Conservation (phyloP, 371 early-diverging fungal species). For the Phascolomyces articulosus region DNA sequence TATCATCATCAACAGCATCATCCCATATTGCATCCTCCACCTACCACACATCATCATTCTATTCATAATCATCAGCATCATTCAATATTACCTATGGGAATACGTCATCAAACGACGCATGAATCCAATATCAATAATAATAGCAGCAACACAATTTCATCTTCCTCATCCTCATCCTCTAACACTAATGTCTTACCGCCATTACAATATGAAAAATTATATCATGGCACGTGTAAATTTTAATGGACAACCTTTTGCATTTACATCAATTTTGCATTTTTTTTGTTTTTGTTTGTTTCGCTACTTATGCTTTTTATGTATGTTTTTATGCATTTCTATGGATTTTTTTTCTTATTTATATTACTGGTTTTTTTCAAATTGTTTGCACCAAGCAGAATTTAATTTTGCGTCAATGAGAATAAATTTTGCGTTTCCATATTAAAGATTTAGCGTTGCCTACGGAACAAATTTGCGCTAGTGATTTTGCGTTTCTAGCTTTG, state of each 20-base stretch:
- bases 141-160: background rate
- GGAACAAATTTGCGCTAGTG: too few species aligned
- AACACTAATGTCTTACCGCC: background rate
- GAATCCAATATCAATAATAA: background rate
- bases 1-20: background rate
- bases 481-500: too few species aligned
- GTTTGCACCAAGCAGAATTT: too few species aligned
- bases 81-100: background rate
- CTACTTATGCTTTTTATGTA: background rate
- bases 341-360: too few species aligned
- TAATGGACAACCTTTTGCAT: background rate
- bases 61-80: background rate
- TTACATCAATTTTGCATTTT: background rate
- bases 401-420: too few species aligned
- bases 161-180: constrained; percentile 2
- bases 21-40: background rate
- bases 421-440: too few species aligned
- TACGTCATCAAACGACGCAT: constrained; percentile 5
- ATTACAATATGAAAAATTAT: constrained; percentile 5
- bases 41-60: background rate
- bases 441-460: too few species aligned
- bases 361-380: too few species aligned
- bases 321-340: too few species aligned
- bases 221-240: constrained; percentile 9
- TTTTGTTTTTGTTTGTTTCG: background rate